Evolutionary conservation across 164 flowering plant genomes (phyloP).

Genomic region (Annona cherimola): DNA sequence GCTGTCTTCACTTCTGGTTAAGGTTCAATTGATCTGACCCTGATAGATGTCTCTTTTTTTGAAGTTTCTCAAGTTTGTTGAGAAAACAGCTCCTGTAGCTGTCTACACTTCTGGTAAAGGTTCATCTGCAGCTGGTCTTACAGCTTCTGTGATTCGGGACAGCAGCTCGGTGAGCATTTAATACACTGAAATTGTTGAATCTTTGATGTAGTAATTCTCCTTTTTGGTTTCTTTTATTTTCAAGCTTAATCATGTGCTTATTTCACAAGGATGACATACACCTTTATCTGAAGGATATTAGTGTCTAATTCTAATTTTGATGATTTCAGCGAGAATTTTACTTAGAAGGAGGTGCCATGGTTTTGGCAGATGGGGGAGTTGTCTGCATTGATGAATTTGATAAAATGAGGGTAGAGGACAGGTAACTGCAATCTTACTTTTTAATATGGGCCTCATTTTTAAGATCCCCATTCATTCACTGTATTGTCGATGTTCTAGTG

Average conservation of each 20-base stretch:
- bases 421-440: conserved; percentile 32
- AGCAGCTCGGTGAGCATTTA: conserved; percentile 62
- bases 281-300: neutral
- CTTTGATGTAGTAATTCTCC: neutral
- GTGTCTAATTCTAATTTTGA: neutral
- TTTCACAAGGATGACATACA: neutral
- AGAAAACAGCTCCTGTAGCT: conserved; percentile 98
- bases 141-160: conserved; percentile 96
- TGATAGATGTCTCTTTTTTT: conserved; percentile 11
- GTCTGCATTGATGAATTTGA: conserved; percentile 99
- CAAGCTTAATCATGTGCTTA: neutral
- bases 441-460: no score
- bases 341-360: conserved; percentile 99
- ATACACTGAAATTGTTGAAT: neutral
- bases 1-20: no score
- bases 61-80: conserved; percentile 98
- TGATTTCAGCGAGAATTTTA: conserved; percentile 87
- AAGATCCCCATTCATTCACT: no score
- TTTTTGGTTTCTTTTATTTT: neutral
- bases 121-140: conserved; percentile 99
- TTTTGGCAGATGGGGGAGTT: conserved; percentile 99
- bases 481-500: no score
- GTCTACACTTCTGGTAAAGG: conserved; percentile 99
- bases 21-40: neutral
- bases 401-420: conserved; percentile 98